A percentile compares a stretch with the other conserved stretches of the same genome.
These are phyloP conservation scores for Mycena olivaceomarginata DNA, from an alignment of 768 basidiomycete genomes.

Conservation along the genomic window DNA sequence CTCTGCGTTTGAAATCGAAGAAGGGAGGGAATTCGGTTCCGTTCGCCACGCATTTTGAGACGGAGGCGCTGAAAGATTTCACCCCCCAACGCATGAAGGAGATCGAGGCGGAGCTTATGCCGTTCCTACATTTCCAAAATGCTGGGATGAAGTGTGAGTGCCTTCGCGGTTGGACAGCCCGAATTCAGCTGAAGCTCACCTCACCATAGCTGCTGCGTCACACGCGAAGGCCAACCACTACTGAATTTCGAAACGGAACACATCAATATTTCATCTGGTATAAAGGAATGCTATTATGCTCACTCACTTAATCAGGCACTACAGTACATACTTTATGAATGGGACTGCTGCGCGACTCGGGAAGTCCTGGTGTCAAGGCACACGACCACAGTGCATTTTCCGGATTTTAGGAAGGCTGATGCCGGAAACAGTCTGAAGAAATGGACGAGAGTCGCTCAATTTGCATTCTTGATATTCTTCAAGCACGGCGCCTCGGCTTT, in stretches of 20 bases:
- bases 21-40: neutral
- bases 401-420: no score
- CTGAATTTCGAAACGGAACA: neutral
- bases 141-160: slow-evolving; percentile 15
- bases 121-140: slow-evolving; percentile 12
- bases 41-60: slow-evolving; percentile 4
- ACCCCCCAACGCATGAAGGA: slow-evolving; percentile 15
- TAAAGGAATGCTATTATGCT: no score
- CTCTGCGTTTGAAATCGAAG: neutral
- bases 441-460: no score
- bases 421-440: no score
- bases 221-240: slow-evolving; percentile 17
- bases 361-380: no score
- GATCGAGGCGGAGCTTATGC: slow-evolving; percentile 4
- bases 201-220: neutral
- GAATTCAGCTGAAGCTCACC: neutral
- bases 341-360: no score
- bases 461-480: no score
- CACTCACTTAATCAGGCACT: no score
- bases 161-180: neutral
- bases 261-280: no score
- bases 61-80: slow-evolving; percentile 13
- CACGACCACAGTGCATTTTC: no score
- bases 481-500: no score
- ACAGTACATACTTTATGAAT: no score